phyloP scores from a whole-genome alignment of 129 eudicot species.

The Lactuca saligna region DNA sequence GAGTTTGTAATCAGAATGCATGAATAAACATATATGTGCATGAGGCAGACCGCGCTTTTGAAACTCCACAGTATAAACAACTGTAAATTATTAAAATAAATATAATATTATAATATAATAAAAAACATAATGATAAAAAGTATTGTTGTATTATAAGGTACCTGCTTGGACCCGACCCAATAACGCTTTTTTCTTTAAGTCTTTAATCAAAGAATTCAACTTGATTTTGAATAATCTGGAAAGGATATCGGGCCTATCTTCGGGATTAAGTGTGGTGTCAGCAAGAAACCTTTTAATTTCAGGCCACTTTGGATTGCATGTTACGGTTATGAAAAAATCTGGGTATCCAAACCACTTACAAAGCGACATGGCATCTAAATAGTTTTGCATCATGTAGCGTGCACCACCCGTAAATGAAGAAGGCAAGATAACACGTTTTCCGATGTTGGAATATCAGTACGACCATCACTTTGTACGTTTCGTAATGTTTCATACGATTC shows the following conservation, averaged over 20 bases:
- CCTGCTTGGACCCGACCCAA: neutral
- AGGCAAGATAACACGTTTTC: neutral
- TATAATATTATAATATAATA: no score
- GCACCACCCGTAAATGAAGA: neutral
- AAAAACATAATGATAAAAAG: neutral
- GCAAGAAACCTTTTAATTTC: no score
- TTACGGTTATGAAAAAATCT: no score
- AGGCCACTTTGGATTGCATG: no score
- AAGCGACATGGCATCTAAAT: no score
- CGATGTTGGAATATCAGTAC: neutral
- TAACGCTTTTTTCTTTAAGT: neutral
- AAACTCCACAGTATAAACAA: neutral
- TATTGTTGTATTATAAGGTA: no score
- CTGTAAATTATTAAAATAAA: neutral
- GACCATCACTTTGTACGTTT: neutral
- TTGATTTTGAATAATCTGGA: neutral
- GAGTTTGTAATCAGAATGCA: neutral
- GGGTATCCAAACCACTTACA: no score
- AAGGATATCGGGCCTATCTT: no score
- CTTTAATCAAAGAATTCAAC: neutral
- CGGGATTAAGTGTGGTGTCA: no score
- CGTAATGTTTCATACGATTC: neutral
- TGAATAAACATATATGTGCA: neutral
- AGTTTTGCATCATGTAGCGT: neutral
- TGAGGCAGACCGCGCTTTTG: constrained; percentile 3